Evolutionary conservation across 768 basidiomycete species (phyloP).

Genomic region (Leccinum boreale): DNA sequence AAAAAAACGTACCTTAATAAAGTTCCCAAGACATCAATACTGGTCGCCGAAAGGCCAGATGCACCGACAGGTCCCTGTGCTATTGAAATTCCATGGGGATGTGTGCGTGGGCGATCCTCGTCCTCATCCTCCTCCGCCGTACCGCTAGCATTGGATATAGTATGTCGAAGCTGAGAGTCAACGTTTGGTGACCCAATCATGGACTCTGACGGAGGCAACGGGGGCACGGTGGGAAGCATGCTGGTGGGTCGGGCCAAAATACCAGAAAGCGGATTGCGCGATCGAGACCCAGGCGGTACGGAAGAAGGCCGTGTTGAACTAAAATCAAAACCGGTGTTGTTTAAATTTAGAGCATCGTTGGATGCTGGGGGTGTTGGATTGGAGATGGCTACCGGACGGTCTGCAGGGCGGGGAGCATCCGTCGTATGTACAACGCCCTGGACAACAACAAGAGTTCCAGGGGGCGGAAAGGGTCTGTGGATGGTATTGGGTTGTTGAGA

Average conservation of each 20-base stretch:
- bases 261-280: slow-evolving; percentile 34
- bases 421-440: slow-evolving; percentile 82
- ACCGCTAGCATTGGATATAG: neutral
- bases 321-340: slow-evolving; percentile 4
- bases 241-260: slow-evolving; percentile 39
- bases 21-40: slow-evolving; percentile 82
- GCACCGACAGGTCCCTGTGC: slow-evolving; percentile 27
- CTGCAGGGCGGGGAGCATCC: slow-evolving; percentile 47
- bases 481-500: slow-evolving; percentile 18
- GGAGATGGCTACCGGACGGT: slow-evolving; percentile 18
- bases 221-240: slow-evolving; percentile 25
- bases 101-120: slow-evolving; percentile 12
- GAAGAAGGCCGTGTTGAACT: slow-evolving; percentile 18
- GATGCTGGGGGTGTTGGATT: slow-evolving; percentile 6
- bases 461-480: slow-evolving; percentile 60
- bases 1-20: slow-evolving; percentile 58
- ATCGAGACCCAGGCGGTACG: slow-evolving; percentile 27
- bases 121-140: slow-evolving; percentile 12
- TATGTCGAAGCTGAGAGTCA: slow-evolving; percentile 5
- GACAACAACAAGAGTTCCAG: slow-evolving; percentile 77
- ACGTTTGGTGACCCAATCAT: neutral
- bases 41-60: slow-evolving; percentile 58
- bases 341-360: slow-evolving; percentile 5
- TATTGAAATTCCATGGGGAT: slow-evolving; percentile 24
- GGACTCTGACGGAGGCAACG: slow-evolving; percentile 6